Conservation (phyloP, 2,329 filamentous ascomycete species). For the Xenoacremonium recifei region DNA sequence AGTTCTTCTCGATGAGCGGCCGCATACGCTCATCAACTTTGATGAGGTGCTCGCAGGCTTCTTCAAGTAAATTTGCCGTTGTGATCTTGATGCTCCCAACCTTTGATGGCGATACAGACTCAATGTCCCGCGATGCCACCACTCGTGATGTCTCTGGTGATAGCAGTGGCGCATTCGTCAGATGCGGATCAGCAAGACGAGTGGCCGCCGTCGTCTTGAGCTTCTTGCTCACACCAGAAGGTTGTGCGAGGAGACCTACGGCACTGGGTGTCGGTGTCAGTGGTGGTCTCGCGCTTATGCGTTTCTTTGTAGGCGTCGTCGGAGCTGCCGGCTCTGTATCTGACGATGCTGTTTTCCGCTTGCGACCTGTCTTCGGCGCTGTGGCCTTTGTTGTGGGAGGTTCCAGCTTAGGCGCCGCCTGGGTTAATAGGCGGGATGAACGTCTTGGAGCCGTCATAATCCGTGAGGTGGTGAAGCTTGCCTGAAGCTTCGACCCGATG, state of each 20-base stretch:
- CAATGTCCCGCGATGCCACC: constrained; percentile 49
- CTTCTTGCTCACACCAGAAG: constrained; percentile 32
- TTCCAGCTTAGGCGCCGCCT: constrained; percentile 12
- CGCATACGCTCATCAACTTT: constrained; percentile 70
- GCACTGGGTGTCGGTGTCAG: constrained; percentile 48
- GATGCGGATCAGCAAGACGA: constrained; percentile 61
- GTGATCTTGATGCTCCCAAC: constrained; percentile 43
- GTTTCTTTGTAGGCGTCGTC: constrained; percentile 32
- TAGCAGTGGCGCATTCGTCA: constrained; percentile 68
- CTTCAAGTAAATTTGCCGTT: constrained; percentile 70
- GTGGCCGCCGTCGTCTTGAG: constrained; percentile 41
- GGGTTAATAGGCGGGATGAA: constrained; percentile 41
- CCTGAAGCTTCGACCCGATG: constrained; percentile 1
- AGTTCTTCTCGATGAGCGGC: constrained; percentile 69
- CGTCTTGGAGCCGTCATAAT: constrained; percentile 35
- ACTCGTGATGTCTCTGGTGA: constrained; percentile 68
- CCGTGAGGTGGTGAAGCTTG: constrained; percentile 9
- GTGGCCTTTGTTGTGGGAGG: constrained; percentile 13
- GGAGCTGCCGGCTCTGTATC: constrained; percentile 22
- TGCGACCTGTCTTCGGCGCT: constrained; percentile 25
- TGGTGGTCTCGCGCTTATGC: constrained; percentile 31
- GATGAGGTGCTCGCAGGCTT: constrained; percentile 74
- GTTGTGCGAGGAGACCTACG: constrained; percentile 37
- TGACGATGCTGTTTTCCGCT: constrained; percentile 32
- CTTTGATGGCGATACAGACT: constrained; percentile 46